These are phyloP conservation scores for Daphne laureola DNA, from an alignment of 441 rosid species.

Conservation along the genomic window DNA sequence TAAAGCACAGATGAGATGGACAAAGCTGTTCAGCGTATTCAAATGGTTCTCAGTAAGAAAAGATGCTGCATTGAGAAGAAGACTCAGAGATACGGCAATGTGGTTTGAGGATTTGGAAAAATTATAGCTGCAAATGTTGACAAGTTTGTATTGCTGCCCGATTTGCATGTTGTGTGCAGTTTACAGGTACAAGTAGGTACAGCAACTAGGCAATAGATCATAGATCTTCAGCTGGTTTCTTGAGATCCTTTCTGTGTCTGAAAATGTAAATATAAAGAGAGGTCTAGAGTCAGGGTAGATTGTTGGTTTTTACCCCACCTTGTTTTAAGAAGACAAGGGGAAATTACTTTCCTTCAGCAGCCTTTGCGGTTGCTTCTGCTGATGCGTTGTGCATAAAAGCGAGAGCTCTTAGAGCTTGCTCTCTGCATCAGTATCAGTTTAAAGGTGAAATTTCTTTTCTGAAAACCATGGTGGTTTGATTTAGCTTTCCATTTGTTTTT, in stretches of 20 bases:
- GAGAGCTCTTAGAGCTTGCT: too few relatives aligned
- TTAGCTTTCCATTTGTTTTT: too few relatives aligned
- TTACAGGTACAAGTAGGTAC: conserved; percentile 13
- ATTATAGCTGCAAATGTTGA: conserved; percentile 1
- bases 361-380: too few relatives aligned
- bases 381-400: too few relatives aligned
- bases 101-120: not conserved
- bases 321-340: too few relatives aligned
- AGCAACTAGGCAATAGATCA: conserved; percentile 10
- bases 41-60: conserved; percentile 69
- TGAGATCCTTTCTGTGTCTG: not conserved
- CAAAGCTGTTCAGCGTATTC: conserved; percentile 66
- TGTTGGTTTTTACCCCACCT: conserved; percentile 2
- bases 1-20: conserved; percentile 82
- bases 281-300: conserved; percentile 10
- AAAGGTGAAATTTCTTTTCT: too few relatives aligned
- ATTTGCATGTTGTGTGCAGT: conserved; percentile 20
- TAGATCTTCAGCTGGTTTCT: conserved; percentile 11
- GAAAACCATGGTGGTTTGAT: too few relatives aligned
- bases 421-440: too few relatives aligned
- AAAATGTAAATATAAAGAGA: conserved; percentile 17
- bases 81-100: conserved; percentile 22
- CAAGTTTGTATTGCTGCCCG: conserved; percentile 15
- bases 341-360: too few relatives aligned
- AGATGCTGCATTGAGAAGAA: conserved; percentile 39